Evolutionary conservation across 129 eudicot species (phyloP).

Genomic region (Chrysanthemum seticuspe): DNA sequence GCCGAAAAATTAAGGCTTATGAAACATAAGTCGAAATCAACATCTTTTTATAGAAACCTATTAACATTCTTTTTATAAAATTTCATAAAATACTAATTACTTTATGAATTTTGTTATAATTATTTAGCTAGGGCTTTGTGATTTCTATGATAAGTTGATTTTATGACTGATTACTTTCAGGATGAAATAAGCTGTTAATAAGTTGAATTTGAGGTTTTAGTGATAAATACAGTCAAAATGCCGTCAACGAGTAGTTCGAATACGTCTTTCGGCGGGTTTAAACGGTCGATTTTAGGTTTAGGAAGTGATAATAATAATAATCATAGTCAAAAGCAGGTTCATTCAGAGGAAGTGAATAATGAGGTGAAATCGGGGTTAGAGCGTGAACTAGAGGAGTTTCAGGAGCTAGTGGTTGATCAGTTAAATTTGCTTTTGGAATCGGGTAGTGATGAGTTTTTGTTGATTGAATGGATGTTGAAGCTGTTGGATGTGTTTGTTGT

Average conservation of each 20-base stretch:
- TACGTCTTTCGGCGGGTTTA: constrained; percentile 53
- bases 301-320: constrained; percentile 40
- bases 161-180: constrained; percentile 23
- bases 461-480: constrained; percentile 58
- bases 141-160: constrained; percentile 11
- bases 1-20: too few species aligned
- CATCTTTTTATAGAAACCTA: too few species aligned
- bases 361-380: constrained; percentile 31
- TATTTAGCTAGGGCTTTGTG: constrained; percentile 21
- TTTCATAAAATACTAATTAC: too few species aligned
- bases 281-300: constrained; percentile 53
- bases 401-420: constrained; percentile 38
- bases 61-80: too few species aligned
- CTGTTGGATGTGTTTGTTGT: constrained; percentile 50
- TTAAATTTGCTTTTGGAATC: constrained; percentile 50
- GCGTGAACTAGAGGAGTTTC: constrained; percentile 49
- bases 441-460: constrained; percentile 51
- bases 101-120: too few species aligned
- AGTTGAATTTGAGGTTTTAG: constrained; percentile 10
- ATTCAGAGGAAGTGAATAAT: constrained; percentile 42
- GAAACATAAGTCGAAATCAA: too few species aligned
- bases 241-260: constrained; percentile 47
- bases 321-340: constrained; percentile 32
- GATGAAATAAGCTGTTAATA: constrained; percentile 12
- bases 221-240: constrained; percentile 34